These are phyloP conservation scores for Dendrocalamus latiflorus DNA, from an alignment of 202 grass and related monocot species.

Conservation along the genomic window DNA sequence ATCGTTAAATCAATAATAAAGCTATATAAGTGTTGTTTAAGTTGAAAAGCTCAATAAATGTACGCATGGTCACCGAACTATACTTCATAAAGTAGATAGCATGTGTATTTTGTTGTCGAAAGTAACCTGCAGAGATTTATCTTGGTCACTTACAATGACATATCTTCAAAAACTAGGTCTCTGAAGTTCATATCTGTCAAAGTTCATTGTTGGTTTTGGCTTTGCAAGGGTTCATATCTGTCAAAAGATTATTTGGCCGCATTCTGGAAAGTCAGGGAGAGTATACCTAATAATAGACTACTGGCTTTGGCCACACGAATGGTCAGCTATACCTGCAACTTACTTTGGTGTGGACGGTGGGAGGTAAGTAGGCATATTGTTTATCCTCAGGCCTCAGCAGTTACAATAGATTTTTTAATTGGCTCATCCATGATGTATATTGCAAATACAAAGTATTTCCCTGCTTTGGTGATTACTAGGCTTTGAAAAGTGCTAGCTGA, in stretches of 20 bases:
- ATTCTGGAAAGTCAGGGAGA: background rate
- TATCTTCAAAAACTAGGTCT: conserved; percentile 4
- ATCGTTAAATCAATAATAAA: background rate
- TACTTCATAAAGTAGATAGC: background rate
- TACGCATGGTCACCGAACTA: background rate
- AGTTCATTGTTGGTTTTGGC: background rate
- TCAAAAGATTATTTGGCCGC: conserved; percentile 4
- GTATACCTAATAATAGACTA: background rate
- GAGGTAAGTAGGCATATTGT: conserved; percentile 16
- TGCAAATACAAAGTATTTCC: background rate
- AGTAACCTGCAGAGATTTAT: background rate
- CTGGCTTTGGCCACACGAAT: background rate
- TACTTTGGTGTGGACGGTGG: background rate
- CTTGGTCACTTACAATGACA: background rate
- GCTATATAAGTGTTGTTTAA: background rate
- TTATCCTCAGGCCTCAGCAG: background rate
- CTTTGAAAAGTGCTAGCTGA: background rate
- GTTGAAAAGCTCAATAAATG: background rate
- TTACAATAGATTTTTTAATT: no score
- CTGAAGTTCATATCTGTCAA: background rate
- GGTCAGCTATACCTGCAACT: background rate
- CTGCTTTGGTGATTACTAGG: background rate
- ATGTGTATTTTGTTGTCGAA: background rate
- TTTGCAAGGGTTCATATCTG: conserved; percentile 6
- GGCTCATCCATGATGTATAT: background rate